phyloP scores from a whole-genome alignment of 352 stramenopile genomes.

The Globisporangium viniferum region DNA sequence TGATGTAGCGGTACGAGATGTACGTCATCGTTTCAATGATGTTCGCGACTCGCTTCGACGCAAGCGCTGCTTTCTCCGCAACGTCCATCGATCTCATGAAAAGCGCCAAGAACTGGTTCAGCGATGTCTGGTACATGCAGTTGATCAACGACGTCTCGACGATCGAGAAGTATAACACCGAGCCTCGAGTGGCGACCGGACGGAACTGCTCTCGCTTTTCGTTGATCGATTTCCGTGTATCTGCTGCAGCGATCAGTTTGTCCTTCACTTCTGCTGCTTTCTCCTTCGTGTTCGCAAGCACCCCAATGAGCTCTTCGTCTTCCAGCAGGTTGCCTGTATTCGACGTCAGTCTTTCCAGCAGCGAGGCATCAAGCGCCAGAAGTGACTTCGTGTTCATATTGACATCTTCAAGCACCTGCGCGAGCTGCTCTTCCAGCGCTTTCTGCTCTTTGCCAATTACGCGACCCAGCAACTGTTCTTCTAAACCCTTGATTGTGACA shows the following conservation, averaged over 20 bases:
- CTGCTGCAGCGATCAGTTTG: slow-evolving; percentile 95
- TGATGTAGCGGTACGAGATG: slow-evolving; percentile 98
- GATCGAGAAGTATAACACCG: slow-evolving; percentile 98
- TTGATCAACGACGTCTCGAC: slow-evolving; percentile 98
- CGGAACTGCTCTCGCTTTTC: slow-evolving; percentile 99
- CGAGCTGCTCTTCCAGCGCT: slow-evolving; percentile 97
- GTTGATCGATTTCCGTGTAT: slow-evolving; percentile 97
- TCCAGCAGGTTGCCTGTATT: slow-evolving; percentile 98
- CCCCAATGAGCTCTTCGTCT: slow-evolving; percentile 98
- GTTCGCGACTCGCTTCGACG: slow-evolving; percentile 96
- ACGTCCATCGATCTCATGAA: slow-evolving; percentile 99
- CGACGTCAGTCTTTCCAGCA: slow-evolving; percentile 95
- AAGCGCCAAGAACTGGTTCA: slow-evolving; percentile 96
- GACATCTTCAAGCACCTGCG: slow-evolving; percentile 97
- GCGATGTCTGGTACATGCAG: slow-evolving; percentile 99
- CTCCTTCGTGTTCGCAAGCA: slow-evolving; percentile 97
- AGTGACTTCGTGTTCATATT: slow-evolving; percentile 98
- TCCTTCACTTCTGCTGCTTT: slow-evolving; percentile 98
- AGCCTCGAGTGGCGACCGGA: slow-evolving; percentile 95
- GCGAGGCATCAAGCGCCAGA: slow-evolving; percentile 92
- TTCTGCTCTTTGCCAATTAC: slow-evolving; percentile 98
- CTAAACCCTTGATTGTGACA: slow-evolving; percentile 94
- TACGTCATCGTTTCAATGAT: slow-evolving; percentile 99
- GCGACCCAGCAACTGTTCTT: slow-evolving; percentile 96
- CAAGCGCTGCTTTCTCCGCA: slow-evolving; percentile 95